Evolutionary conservation across 75 land plant species (phyloP), one percentile per base, ranked within the genome.

Genomic region (Sequoiadendron giganteum): DNA sequence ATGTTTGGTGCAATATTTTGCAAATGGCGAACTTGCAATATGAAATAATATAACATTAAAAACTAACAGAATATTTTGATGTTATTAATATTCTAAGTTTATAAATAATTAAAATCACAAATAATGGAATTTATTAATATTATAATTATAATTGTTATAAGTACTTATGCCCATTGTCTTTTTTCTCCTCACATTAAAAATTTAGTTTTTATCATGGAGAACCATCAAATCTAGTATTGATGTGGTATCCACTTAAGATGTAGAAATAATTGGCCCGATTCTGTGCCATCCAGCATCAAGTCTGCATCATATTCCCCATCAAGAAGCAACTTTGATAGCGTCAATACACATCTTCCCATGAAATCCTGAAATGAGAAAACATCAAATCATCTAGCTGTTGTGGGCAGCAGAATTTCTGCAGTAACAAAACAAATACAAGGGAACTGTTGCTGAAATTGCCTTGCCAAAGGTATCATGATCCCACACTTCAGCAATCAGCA

Each of bases 401-500:
- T 86, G 18, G 34, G 30, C 78, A n/a, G 82, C 38, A n/a, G 15
- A 45, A 49, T 25, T 25, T 32, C 56, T 43, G 48, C 42, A 36
- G 43, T 79, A 38, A 36, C 45, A n/a, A 84, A 84, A 32, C 5
- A 84, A 84, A 34, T 47, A 48, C 42, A 40, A 39, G 82, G 82
- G 25, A 19, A 38, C 18, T 85, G 9, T 3, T 21, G 4, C n/a
- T 65, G 40, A 43, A 58, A 38, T 85, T 91, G 97, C 99, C 99
- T 94, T 97, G 45, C 95, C 93, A 88, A 98, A 95, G 25, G 96
- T 97, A 86, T 98, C 99, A 83, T 98, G 96, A 75, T 98, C 99
- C 87, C 87, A 98, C 8, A 98, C 95, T 87, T 97, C 95, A 70
- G 94, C 88, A 58, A 92, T 91, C 13, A 98, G 91, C 97, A 98